Conservation (phyloP, 768 basidiomycete genomes). For the Phaeotremella fagi region DNA sequence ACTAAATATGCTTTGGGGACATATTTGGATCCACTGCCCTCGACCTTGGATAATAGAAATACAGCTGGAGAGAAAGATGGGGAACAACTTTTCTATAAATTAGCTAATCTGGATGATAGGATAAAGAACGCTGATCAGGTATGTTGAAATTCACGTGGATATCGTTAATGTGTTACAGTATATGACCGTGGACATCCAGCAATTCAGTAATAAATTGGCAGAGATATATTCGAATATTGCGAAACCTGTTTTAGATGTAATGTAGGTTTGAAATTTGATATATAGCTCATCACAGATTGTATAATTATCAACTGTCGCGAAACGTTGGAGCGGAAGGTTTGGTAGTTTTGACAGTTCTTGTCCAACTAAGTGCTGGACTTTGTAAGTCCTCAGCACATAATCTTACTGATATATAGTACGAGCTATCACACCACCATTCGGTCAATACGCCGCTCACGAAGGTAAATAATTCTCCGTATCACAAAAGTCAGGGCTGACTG, state of each 20-base stretch:
- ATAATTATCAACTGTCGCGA: conserved; percentile 89
- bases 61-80: conserved; percentile 48
- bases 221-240: conserved; percentile 88
- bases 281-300: conserved; percentile 59
- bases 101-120: conserved; percentile 90
- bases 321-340: conserved; percentile 94
- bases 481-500: background rate
- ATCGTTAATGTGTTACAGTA: conserved; percentile 53
- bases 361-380: conserved; percentile 75
- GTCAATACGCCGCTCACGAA: conserved; percentile 72
- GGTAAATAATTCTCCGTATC: conserved; percentile 24
- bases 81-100: conserved; percentile 88
- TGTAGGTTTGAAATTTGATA: conserved; percentile 21
- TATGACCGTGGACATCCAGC: conserved; percentile 94
- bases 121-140: conserved; percentile 95
- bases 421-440: conserved; percentile 83
- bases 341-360: conserved; percentile 71
- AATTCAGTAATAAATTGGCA: conserved; percentile 82
- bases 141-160: conserved; percentile 26
- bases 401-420: conserved; percentile 58
- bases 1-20: conserved; percentile 75
- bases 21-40: conserved; percentile 59
- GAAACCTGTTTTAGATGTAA: conserved; percentile 76
- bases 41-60: background rate
- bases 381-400: conserved; percentile 53